Conservation (phyloP, 345 rosid species). For the Geranium rotundifolium region DNA sequence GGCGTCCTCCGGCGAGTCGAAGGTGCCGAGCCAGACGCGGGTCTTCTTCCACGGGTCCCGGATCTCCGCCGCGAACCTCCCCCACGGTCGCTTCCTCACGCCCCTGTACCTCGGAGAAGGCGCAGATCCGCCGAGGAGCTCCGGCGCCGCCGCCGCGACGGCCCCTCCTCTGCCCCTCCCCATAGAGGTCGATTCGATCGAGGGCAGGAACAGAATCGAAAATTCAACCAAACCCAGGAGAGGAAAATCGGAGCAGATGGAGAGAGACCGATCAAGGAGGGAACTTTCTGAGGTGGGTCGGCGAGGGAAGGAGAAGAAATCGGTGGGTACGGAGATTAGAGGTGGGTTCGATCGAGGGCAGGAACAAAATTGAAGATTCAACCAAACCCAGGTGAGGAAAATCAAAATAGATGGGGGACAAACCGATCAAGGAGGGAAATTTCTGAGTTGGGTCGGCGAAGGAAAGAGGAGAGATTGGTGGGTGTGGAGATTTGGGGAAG, state of each 20-base stretch:
- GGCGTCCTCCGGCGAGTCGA: too few relatives aligned
- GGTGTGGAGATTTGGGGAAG: too few relatives aligned
- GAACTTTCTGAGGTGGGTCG: not conserved
- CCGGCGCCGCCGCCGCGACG: constrained; percentile 9
- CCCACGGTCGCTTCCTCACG: constrained; percentile 90
- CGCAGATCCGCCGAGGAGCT: constrained; percentile 21
- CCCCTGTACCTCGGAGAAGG: constrained; percentile 41
- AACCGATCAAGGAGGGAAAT: not conserved
- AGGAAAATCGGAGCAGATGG: not conserved
- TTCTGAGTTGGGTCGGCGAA: not conserved
- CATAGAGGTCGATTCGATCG: too few relatives aligned
- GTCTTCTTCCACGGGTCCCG: constrained; percentile 83
- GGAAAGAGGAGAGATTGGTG: too few relatives aligned
- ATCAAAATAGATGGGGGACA: not conserved
- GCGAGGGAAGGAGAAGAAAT: too few relatives aligned
- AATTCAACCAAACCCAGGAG: not conserved
- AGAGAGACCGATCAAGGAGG: not conserved
- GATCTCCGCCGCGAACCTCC: constrained; percentile 89
- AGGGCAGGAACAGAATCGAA: too few relatives aligned
- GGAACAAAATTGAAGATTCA: not conserved
- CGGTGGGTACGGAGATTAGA: too few relatives aligned
- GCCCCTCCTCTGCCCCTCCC: constrained; percentile 53
- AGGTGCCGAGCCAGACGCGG: too few relatives aligned
- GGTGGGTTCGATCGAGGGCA: too few relatives aligned
- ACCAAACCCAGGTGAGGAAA: not conserved